A percentile compares a stretch with the other conserved stretches of the same genome.
phyloP scores from a whole-genome alignment of 177 flowering plant genomes.

The Telopea speciosissima region DNA sequence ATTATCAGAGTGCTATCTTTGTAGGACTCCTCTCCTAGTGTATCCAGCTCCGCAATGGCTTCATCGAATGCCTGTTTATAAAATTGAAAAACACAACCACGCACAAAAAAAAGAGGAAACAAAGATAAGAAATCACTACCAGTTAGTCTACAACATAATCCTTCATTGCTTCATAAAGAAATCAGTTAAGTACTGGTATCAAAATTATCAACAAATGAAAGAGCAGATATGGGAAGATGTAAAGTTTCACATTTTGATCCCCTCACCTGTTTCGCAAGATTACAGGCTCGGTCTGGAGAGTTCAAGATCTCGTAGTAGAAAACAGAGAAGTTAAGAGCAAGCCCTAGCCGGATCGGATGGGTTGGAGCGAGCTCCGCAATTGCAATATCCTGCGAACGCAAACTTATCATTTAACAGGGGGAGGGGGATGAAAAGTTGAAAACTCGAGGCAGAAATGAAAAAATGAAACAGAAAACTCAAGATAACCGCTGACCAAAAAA shows the following conservation, averaged over 20 bases:
- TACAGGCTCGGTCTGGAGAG: conserved; percentile 54
- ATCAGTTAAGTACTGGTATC: background rate
- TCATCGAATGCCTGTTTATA: conserved; percentile 48
- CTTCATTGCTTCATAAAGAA: too few species aligned
- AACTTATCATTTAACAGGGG: too few species aligned
- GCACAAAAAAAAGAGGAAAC: background rate
- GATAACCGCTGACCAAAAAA: background rate
- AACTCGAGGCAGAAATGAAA: too few species aligned
- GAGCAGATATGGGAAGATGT: too few species aligned
- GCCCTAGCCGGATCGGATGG: conserved; percentile 45
- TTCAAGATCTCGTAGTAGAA: conserved; percentile 51
- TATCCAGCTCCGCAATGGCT: conserved; percentile 49
- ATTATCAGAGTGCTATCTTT: conserved; percentile 51
- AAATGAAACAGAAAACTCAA: too few species aligned
- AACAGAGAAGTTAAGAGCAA: conserved; percentile 51
- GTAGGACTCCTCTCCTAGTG: conserved; percentile 51
- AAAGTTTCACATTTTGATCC: background rate
- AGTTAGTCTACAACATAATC: background rate
- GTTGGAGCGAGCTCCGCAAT: conserved; percentile 42
- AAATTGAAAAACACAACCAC: background rate
- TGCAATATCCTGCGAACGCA: conserved; percentile 38
- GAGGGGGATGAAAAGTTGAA: too few species aligned
- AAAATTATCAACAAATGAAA: background rate
- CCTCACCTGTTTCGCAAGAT: conserved; percentile 42
- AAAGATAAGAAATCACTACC: background rate